Evolutionary conservation across 2,329 filamentous ascomycete species (phyloP).

Genomic region (Cryoendolithus antarcticus): DNA sequence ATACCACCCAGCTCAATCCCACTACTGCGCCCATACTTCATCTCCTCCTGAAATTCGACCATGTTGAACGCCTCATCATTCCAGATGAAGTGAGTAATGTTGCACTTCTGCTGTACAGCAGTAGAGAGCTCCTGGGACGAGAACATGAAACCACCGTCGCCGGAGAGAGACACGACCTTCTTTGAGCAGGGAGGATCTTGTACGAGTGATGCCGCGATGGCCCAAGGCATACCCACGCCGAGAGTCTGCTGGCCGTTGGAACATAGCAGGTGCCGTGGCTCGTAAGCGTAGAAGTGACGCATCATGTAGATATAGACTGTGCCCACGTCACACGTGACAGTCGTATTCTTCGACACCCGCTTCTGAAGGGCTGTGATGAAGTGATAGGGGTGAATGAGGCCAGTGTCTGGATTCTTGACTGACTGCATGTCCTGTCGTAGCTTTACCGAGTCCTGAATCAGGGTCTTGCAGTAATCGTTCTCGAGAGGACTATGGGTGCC

Average conservation of each 20-base stretch:
- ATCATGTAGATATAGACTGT: slow-evolving; percentile 40
- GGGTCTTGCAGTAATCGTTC: slow-evolving; percentile 17
- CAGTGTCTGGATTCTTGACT: slow-evolving; percentile 9
- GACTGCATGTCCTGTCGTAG: slow-evolving; percentile 15
- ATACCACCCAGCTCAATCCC: slow-evolving; percentile 36
- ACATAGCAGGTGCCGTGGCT: slow-evolving; percentile 34
- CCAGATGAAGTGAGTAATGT: slow-evolving; percentile 41
- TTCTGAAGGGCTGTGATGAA: slow-evolving; percentile 33
- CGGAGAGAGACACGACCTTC: slow-evolving; percentile 34
- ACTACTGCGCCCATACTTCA: slow-evolving; percentile 34
- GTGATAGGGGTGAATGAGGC: slow-evolving; percentile 32
- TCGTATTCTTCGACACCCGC: slow-evolving; percentile 28
- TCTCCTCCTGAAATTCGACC: slow-evolving; percentile 39
- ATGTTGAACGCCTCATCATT: slow-evolving; percentile 39
- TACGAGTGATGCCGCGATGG: slow-evolving; percentile 33
- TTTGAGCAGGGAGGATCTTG: slow-evolving; percentile 30
- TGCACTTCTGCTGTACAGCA: slow-evolving; percentile 35
- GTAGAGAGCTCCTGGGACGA: slow-evolving; percentile 34
- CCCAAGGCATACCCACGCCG: slow-evolving; percentile 36
- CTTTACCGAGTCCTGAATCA: too few species aligned
- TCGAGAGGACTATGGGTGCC: slow-evolving; percentile 24
- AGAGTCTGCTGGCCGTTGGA: slow-evolving; percentile 39
- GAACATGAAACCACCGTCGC: slow-evolving; percentile 41
- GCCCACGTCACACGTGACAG: slow-evolving; percentile 33
- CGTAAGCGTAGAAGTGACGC: slow-evolving; percentile 33